Evolutionary conservation across 2,329 filamentous ascomycete genomes (phyloP).

Genomic region (Botrytis paeoniae): DNA sequence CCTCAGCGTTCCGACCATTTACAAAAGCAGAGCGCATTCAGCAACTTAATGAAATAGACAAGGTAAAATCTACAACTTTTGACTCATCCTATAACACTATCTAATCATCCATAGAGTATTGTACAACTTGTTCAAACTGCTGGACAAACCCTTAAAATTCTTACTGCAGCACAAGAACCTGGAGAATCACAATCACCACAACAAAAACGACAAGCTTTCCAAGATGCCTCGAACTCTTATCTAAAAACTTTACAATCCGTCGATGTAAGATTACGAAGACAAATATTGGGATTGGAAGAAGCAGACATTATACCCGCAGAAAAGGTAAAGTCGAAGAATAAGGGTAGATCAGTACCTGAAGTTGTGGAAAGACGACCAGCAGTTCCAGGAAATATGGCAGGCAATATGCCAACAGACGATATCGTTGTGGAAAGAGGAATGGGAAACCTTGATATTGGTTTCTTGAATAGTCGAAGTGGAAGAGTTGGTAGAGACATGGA

Average conservation of each 20-base stretch:
- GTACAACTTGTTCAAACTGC: slow-evolving; percentile 54
- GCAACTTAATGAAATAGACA: slow-evolving; percentile 77
- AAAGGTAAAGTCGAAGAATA: slow-evolving; percentile 30
- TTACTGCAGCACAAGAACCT: slow-evolving; percentile 49
- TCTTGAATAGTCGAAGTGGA: slow-evolving; percentile 82
- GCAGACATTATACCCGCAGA: slow-evolving; percentile 63
- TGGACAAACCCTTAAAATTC: slow-evolving; percentile 60
- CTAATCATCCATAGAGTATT: slow-evolving; percentile 34
- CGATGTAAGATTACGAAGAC: slow-evolving; percentile 69
- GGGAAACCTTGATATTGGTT: slow-evolving; percentile 72
- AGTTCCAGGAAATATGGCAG: slow-evolving; percentile 3
- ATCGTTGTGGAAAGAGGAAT: slow-evolving; percentile 44
- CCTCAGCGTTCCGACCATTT: slow-evolving; percentile 45
- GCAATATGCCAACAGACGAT: slow-evolving; percentile 20
- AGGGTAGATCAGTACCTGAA: slow-evolving; percentile 13
- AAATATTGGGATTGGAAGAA: slow-evolving; percentile 79
- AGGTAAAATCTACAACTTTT: slow-evolving; percentile 42
- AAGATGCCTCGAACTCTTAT: slow-evolving; percentile 62
- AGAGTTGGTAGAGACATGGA: slow-evolving; percentile 82
- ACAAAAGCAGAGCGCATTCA: slow-evolving; percentile 74
- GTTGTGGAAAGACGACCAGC: background rate
- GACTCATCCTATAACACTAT: background rate
- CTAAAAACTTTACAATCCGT: slow-evolving; percentile 70
- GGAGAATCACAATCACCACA: slow-evolving; percentile 14
- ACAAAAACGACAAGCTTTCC: slow-evolving; percentile 47